Evolutionary conservation across 352 stramenopile genomes (phyloP).

Genomic region (Phytophthora uliginosa): DNA sequence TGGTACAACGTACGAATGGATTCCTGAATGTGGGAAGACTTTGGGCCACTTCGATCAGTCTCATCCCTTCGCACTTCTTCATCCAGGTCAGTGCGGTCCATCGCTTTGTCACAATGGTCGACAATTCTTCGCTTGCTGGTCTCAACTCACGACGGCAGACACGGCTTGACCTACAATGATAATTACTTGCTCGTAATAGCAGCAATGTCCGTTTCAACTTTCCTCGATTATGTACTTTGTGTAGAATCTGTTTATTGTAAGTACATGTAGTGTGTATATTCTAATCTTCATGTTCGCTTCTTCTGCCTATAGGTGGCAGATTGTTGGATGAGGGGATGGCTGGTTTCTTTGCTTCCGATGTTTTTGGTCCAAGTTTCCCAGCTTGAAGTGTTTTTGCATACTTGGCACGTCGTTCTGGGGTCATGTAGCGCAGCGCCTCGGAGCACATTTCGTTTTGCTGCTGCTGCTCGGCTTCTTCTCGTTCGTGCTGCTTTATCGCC

Average conservation of each 20-base stretch:
- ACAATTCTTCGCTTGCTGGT: not conserved
- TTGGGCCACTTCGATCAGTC: slow-evolving; percentile 24
- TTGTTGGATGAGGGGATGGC: slow-evolving; percentile 24
- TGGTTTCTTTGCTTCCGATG: slow-evolving; percentile 28
- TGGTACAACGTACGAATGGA: slow-evolving; percentile 30
- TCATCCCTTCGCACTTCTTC: slow-evolving; percentile 37
- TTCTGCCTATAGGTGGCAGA: slow-evolving; percentile 38
- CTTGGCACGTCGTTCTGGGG: slow-evolving; percentile 33
- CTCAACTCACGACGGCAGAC: not conserved
- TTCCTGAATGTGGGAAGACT: slow-evolving; percentile 44
- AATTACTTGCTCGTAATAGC: slow-evolving; percentile 9
- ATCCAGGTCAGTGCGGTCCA: slow-evolving; percentile 26
- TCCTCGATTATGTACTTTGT: slow-evolving; percentile 1
- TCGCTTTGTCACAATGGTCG: not conserved
- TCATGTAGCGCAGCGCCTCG: slow-evolving; percentile 37
- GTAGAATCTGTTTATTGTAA: not conserved
- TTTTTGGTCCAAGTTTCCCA: slow-evolving; percentile 10
- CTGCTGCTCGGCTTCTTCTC: slow-evolving; percentile 26
- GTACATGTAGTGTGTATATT: not conserved
- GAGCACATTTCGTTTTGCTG: slow-evolving; percentile 27
- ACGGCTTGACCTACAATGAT: not conserved
- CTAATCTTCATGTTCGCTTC: slow-evolving; percentile 38
- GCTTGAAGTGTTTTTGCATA: slow-evolving; percentile 29
- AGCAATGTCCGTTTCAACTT: slow-evolving; percentile 29
- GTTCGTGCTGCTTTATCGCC: slow-evolving; percentile 21